These are phyloP conservation scores for Aspergillus hancockii DNA, from an alignment of 495 filamentous ascomycete genomes.

Conservation along the genomic window DNA sequence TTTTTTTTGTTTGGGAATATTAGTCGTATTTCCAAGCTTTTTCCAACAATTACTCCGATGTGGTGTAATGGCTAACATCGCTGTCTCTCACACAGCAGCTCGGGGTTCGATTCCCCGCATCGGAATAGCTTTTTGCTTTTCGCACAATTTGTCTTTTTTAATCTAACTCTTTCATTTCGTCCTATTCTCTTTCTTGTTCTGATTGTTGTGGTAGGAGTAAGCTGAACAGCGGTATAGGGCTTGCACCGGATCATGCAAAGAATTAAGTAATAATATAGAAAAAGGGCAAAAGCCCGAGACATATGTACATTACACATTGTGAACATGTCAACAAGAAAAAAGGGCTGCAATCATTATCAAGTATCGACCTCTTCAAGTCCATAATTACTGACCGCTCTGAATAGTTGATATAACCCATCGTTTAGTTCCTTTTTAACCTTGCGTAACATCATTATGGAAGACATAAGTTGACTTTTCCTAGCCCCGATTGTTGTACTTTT, in stretches of 20 bases:
- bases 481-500: slow-evolving; percentile 66
- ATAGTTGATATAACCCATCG: background rate
- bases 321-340: background rate
- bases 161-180: too few relatives aligned
- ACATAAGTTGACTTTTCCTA: slow-evolving; percentile 19
- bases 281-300: background rate
- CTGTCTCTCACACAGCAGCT: slow-evolving; percentile 33
- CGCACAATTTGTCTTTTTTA: background rate
- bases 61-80: slow-evolving; percentile 37
- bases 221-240: too few relatives aligned
- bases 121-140: slow-evolving; percentile 18
- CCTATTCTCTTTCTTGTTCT: too few relatives aligned
- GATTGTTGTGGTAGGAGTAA: too few relatives aligned
- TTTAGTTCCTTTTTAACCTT: background rate
- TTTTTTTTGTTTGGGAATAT: background rate
- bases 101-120: slow-evolving; percentile 36
- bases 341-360: background rate
- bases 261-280: background rate
- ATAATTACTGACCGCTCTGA: background rate
- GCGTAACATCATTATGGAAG: background rate
- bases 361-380: background rate
- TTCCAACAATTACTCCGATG: slow-evolving; percentile 17
- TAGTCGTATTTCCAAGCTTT: too few relatives aligned
- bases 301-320: background rate
- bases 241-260: background rate